Evolutionary conservation across 2,329 filamentous ascomycete genomes (phyloP), one percentile per base, ranked within the genome.

Genomic region (Colletotrichum sp.): DNA sequence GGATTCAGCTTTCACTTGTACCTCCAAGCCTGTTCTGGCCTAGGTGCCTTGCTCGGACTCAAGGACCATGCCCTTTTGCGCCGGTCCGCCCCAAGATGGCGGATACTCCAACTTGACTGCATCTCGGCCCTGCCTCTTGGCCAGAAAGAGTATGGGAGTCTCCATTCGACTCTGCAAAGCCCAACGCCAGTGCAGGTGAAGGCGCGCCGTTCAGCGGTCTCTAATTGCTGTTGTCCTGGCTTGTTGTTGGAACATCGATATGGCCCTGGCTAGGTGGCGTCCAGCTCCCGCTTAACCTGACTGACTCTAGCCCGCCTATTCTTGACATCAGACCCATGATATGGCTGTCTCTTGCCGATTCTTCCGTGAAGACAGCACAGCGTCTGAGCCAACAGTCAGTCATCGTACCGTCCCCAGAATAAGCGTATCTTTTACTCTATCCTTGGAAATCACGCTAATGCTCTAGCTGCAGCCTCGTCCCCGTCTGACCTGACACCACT

Each of bases 401-500:
- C 59, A 64, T 28, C 12, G 34, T 65, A 8, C 34, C 28, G 64
- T 65, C 70, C 13, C 18, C 57, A 32, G n/a, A 70, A 26, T 24
- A 52, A 49, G 18, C 34, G 34, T 64, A 57, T 34, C 44, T 65
- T 59, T 59, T 59, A 26, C 65, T 68, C 74, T 60, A 69, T 69
- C 49, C 63, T 76, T 74, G 71, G 65, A 69, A 32, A 69, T 64
- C 30, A 10, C 70, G 32, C 70, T 73, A 73, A 55, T 44, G 8
- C 9, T 63, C 39, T 57, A 64, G 55, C 39, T 44, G n/a, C 63
- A 70, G 69, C 39, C 55, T 44, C 26, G n/a, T 60, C 69, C 55
- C 36, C 64, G 69, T 68, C n/a, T 36, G 34, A 74, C 70, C 70
- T 76, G 70, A 69, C 65, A 52, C 68, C 30, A 39, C 59, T 65